A percentile compares a stretch with the other conserved stretches of the same genome.
These are phyloP conservation scores for Talaromyces sp. DNA, from an alignment of 2,329 filamentous ascomycete genomes.

Conservation along the genomic window DNA sequence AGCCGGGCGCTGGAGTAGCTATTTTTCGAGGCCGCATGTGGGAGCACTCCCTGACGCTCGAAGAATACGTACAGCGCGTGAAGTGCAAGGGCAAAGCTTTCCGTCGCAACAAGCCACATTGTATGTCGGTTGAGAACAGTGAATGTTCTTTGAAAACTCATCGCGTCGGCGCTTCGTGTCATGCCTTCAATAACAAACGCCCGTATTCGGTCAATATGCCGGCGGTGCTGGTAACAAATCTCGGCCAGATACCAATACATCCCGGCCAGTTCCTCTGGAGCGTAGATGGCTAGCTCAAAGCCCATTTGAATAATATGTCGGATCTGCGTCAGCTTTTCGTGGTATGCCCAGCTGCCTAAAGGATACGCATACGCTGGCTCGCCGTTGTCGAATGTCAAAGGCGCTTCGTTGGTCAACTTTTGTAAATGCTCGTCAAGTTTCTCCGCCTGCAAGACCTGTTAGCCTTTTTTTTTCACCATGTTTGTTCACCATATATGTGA, in stretches of 20 bases:
- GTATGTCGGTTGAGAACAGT: constrained; percentile 55
- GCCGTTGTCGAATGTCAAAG: constrained; percentile 48
- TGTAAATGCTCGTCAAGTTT: constrained; percentile 67
- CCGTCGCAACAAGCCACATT: constrained; percentile 59
- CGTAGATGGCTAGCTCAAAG: constrained; percentile 88
- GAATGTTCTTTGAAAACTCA: constrained; percentile 32
- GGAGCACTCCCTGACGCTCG: constrained; percentile 47
- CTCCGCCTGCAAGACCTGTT: constrained; percentile 44
- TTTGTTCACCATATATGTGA: neutral
- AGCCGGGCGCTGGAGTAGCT: constrained; percentile 64
- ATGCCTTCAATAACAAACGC: constrained; percentile 49
- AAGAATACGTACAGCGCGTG: constrained; percentile 61
- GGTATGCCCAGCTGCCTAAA: constrained; percentile 80
- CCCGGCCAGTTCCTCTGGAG: constrained; percentile 71
- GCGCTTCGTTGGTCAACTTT: constrained; percentile 53
- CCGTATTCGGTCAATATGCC: constrained; percentile 68
- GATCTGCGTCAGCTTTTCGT: constrained; percentile 85
- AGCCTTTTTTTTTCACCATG: neutral
- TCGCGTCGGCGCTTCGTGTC: constrained; percentile 21
- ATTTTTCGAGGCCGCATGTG: constrained; percentile 41
- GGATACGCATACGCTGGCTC: constrained; percentile 62
- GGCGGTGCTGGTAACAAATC: constrained; percentile 60
- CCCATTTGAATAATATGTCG: constrained; percentile 84
- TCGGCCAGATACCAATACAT: constrained; percentile 91
- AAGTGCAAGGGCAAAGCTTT: constrained; percentile 47